phyloP scores from a whole-genome alignment of 768 basidiomycete genomes.

The Termitomyces titanicus region DNA sequence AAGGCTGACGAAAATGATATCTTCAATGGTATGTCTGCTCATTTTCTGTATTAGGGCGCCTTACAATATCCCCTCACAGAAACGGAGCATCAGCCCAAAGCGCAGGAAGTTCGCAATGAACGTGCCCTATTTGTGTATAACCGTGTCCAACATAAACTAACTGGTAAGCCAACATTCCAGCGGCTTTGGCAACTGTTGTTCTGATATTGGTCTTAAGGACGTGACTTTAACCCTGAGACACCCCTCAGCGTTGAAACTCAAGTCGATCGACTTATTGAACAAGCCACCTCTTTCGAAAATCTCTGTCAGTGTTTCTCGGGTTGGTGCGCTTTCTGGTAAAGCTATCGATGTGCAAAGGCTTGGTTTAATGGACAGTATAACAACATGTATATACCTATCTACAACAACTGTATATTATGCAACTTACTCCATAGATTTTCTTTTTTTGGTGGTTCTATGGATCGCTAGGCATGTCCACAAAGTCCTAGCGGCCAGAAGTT shows the following conservation, averaged over 20 bases:
- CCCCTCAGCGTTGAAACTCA: conserved; percentile 74
- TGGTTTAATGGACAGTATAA: conserved; percentile 3
- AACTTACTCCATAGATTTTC: no score
- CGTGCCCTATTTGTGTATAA: conserved; percentile 90
- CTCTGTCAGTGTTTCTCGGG: conserved; percentile 96
- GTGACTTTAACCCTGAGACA: conserved; percentile 88
- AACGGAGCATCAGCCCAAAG: conserved; percentile 50
- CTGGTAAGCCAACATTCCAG: conserved; percentile 46
- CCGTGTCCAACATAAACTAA: conserved; percentile 92
- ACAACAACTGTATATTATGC: conserved; percentile 7
- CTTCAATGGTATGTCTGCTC: conserved; percentile 64
- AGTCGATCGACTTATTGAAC: conserved; percentile 89
- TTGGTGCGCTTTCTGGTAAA: conserved; percentile 85
- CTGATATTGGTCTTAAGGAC: conserved; percentile 43
- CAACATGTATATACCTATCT: conserved; percentile 13
- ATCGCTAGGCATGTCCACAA: no score
- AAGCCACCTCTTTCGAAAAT: conserved; percentile 92
- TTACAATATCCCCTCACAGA: conserved; percentile 22
- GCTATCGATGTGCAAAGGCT: not conserved
- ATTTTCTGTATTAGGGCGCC: not conserved
- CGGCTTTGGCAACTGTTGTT: not conserved
- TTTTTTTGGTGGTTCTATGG: no score
- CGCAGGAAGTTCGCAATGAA: conserved; percentile 88
- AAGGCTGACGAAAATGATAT: conserved; percentile 95
- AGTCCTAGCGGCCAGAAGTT: no score